Evolutionary conservation across 192 early-diverging fungal genomes (phyloP).

Genomic region (Entrophospora sp.): DNA sequence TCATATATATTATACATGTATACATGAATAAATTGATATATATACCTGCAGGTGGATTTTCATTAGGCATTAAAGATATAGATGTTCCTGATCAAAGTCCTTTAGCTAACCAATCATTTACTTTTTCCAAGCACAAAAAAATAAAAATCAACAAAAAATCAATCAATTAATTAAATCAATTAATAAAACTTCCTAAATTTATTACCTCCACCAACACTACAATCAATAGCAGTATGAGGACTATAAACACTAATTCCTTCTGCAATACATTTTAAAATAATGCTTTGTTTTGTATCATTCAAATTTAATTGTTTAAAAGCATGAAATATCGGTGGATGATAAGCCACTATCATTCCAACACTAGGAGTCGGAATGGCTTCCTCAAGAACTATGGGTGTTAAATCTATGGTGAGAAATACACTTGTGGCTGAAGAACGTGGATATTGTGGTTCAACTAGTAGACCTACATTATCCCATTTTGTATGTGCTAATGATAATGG

Average conservation of each 20-base stretch:
- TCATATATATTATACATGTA: no score
- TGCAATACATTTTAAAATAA: conserved; percentile 76
- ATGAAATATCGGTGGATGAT: conserved; percentile 90
- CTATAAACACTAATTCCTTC: conserved; percentile 79
- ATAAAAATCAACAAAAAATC: background rate
- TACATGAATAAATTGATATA: no score
- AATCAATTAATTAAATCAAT: background rate
- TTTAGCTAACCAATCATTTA: conserved; percentile 89
- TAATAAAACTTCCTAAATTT: background rate
- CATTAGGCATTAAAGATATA: conserved; percentile 28
- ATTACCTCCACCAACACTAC: conserved; percentile 59
- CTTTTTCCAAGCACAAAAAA: conserved; percentile 19
- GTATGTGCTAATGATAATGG: conserved; percentile 72
- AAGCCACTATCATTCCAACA: conserved; percentile 83
- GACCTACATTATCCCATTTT: conserved; percentile 92
- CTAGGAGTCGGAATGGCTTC: conserved; percentile 66
- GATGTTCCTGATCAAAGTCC: conserved; percentile 43
- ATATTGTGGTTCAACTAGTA: conserved; percentile 78
- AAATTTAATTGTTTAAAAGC: conserved; percentile 69
- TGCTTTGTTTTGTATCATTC: conserved; percentile 68
- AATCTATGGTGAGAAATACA: conserved; percentile 89
- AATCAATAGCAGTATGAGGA: conserved; percentile 88
- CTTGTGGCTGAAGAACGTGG: conserved; percentile 45
- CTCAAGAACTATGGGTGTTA: conserved; percentile 66
- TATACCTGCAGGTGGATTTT: conserved; percentile 47